Evolutionary conservation across 148 eudicot species (phyloP).

Genomic region (Cornus florida): DNA sequence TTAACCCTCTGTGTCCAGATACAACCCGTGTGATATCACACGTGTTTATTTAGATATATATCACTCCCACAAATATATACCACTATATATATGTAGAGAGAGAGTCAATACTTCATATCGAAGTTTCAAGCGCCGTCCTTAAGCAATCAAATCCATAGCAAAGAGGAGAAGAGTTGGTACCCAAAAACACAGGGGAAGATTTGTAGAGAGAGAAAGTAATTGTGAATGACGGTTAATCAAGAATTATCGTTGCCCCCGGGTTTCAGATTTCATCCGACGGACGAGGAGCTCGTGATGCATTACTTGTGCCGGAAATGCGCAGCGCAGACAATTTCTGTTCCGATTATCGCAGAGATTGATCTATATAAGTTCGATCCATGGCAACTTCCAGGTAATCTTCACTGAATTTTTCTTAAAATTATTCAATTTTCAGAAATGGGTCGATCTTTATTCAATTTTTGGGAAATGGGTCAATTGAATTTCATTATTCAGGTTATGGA

Average conservation of each 20-base stretch:
- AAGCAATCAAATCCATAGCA: neutral
- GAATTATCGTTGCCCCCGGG: slow-evolving; percentile 47
- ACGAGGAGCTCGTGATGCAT: slow-evolving; percentile 63
- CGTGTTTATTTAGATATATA: slow-evolving; percentile 9
- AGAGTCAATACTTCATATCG: too few relatives aligned
- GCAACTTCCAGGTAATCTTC: slow-evolving; percentile 54
- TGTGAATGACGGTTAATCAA: slow-evolving; percentile 5
- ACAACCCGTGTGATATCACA: slow-evolving; percentile 7
- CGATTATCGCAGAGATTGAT: slow-evolving; percentile 60
- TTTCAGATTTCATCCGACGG: slow-evolving; percentile 66
- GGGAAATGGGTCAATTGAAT: neutral
- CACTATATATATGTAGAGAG: neutral
- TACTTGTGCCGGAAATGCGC: slow-evolving; percentile 51
- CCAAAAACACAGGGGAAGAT: neutral
- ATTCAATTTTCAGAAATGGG: neutral
- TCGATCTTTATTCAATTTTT: neutral
- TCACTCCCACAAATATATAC: neutral
- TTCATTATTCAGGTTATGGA: too few relatives aligned
- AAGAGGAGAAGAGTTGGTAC: too few relatives aligned
- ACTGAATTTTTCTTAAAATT: neutral
- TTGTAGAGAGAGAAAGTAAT: neutral
- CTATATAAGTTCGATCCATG: slow-evolving; percentile 71
- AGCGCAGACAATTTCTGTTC: slow-evolving; percentile 44
- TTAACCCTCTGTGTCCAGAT: neutral
- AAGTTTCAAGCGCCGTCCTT: neutral